A percentile compares a stretch with the other conserved stretches of the same genome.
phyloP scores from a whole-genome alignment of 352 stramenopile species.

The Phytopythium aichiense region DNA sequence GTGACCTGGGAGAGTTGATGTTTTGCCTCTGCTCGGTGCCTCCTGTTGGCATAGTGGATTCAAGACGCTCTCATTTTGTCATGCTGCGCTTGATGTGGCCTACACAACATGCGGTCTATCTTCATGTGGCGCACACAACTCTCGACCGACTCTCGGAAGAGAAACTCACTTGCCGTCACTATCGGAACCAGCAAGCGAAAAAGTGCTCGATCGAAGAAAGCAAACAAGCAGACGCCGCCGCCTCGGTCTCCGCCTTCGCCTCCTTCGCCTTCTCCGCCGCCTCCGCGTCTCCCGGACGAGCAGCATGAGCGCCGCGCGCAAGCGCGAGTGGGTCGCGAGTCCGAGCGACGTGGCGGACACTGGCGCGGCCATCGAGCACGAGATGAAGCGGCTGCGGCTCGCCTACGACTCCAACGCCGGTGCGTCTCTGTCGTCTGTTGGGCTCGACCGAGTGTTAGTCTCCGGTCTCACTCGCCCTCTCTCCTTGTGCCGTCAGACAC shows the following conservation, averaged over 20 bases:
- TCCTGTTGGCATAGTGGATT: too few relatives aligned
- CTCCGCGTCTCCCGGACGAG: too few relatives aligned
- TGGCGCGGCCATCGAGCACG: conserved; percentile 55
- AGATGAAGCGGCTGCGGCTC: conserved; percentile 72
- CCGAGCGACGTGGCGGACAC: neutral
- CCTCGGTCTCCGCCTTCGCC: neutral
- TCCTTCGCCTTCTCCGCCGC: too few relatives aligned
- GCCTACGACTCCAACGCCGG: conserved; percentile 52
- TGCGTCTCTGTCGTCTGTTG: neutral
- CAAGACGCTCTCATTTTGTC: too few relatives aligned
- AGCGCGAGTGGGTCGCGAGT: conserved; percentile 32
- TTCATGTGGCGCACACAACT: too few relatives aligned
- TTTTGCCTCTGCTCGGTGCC: too few relatives aligned
- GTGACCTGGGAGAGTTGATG: too few relatives aligned
- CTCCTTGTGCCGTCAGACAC: neutral
- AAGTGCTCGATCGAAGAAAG: neutral
- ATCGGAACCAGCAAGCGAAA: neutral
- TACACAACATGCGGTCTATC: too few relatives aligned
- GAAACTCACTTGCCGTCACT: neutral
- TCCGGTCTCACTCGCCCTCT: neutral
- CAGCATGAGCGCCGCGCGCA: conserved; percentile 13
- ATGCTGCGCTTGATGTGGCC: too few relatives aligned
- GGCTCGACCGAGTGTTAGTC: neutral
- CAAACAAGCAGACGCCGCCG: neutral
- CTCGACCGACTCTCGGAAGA: neutral